phyloP scores from a whole-genome alignment of 768 basidiomycete species.

The Panellus pusillus region DNA sequence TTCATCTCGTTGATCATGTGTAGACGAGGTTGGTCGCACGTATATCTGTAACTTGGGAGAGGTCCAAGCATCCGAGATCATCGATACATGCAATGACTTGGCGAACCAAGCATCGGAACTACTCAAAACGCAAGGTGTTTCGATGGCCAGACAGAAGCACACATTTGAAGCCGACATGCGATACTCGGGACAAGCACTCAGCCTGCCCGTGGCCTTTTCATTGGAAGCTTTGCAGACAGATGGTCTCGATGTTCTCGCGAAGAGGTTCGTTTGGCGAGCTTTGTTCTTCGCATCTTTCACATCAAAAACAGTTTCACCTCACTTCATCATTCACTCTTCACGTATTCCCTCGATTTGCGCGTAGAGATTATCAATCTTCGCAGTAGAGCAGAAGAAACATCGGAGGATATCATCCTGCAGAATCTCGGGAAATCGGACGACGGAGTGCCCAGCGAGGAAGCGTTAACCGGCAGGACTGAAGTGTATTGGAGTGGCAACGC shows the following conservation, averaged over 20 bases:
- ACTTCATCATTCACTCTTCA: slow-evolving; percentile 26
- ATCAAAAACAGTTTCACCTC: slow-evolving; percentile 21
- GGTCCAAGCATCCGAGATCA: slow-evolving; percentile 19
- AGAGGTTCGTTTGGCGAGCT: slow-evolving; percentile 4
- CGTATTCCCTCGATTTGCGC: slow-evolving; percentile 27
- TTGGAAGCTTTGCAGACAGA: slow-evolving; percentile 20
- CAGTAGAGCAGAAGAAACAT: slow-evolving; percentile 22
- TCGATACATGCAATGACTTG: slow-evolving; percentile 17
- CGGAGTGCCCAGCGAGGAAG: slow-evolving; percentile 9
- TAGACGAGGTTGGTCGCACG: too few species aligned
- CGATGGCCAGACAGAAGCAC: slow-evolving; percentile 7
- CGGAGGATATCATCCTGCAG: slow-evolving; percentile 16
- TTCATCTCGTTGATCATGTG: too few species aligned
- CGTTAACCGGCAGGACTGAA: slow-evolving; percentile 9
- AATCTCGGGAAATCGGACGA: slow-evolving; percentile 12
- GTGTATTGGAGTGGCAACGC: slow-evolving; percentile 22
- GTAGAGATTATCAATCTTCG: slow-evolving; percentile 28
- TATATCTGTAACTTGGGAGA: slow-evolving; percentile 26
- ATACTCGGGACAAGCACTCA: slow-evolving; percentile 29
- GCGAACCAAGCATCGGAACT: slow-evolving; percentile 21
- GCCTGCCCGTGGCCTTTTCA: slow-evolving; percentile 24
- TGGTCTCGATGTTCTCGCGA: slow-evolving; percentile 15
- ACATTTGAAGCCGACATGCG: slow-evolving; percentile 30
- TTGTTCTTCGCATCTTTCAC: background rate
- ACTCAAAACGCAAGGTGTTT: slow-evolving; percentile 25